These are phyloP conservation scores for Sporothrix brasiliensis DNA, from an alignment of 2,329 filamentous ascomycete genomes.

Conservation along the genomic window DNA sequence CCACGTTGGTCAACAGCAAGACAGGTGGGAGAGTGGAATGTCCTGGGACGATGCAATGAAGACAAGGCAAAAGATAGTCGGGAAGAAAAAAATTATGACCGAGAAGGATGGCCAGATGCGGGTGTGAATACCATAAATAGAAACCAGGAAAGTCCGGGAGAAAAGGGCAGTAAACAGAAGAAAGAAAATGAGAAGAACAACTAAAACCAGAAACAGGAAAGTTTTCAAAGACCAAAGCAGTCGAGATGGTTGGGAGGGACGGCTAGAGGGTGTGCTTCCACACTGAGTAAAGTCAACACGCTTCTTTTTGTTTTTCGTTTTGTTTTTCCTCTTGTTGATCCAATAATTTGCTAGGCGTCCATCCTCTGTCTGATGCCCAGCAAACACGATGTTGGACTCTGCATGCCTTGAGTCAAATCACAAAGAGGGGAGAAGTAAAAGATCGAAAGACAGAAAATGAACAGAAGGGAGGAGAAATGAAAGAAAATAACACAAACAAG, in stretches of 20 bases:
- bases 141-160: background rate
- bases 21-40: background rate
- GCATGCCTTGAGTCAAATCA: conserved; percentile 21
- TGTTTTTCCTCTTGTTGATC: conserved; percentile 3
- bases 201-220: background rate
- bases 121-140: conserved; percentile 25
- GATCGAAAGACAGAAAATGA: background rate
- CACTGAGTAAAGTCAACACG: background rate
- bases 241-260: conserved; percentile 10
- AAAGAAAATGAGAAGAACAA: conserved; percentile 12
- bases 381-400: background rate
- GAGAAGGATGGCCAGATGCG: conserved; percentile 1
- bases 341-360: background rate
- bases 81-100: background rate
- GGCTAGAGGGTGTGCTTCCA: background rate
- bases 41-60: background rate
- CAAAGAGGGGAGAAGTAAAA: background rate
- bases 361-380: conserved; percentile 13
- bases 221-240: background rate
- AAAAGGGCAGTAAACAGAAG: background rate
- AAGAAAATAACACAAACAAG: background rate
- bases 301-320: background rate
- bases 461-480: background rate
- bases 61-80: background rate
- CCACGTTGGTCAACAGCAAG: conserved; percentile 3